These are phyloP conservation scores for Lachancea sp. DNA, from an alignment of 805 yeast species.

Conservation along the genomic window DNA sequence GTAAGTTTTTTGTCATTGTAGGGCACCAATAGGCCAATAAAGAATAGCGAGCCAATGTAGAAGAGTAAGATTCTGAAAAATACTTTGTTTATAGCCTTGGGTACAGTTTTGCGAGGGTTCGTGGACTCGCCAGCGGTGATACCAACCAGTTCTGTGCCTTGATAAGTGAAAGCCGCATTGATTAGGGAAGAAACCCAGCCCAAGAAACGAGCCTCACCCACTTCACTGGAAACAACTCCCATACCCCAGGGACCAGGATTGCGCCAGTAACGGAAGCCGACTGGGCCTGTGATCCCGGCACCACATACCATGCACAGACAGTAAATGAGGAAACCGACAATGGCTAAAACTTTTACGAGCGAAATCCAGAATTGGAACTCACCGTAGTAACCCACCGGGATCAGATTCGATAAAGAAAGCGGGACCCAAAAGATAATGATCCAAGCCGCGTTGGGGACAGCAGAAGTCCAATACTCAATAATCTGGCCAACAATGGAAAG, in stretches of 20 bases:
- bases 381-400: conserved; percentile 67
- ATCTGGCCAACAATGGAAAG: conserved; percentile 66
- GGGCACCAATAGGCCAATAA: conserved; percentile 67
- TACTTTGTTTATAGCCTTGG: conserved; percentile 65
- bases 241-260: conserved; percentile 73
- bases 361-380: conserved; percentile 76
- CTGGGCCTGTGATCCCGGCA: conserved; percentile 61
- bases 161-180: conserved; percentile 74
- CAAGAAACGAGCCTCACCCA: conserved; percentile 51
- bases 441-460: conserved; percentile 70
- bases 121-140: conserved; percentile 68
- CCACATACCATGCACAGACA: conserved; percentile 70
- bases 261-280: conserved; percentile 78
- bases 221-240: conserved; percentile 46
- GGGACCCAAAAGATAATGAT: conserved; percentile 58
- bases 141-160: conserved; percentile 74
- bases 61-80: conserved; percentile 58
- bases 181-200: conserved; percentile 67
- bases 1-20: conserved; percentile 51
- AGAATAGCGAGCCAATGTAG: conserved; percentile 58
- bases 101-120: conserved; percentile 64
- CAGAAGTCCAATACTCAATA: conserved; percentile 56
- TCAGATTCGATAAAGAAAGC: conserved; percentile 47
- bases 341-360: conserved; percentile 57
- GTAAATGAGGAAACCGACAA: conserved; percentile 63